Evolutionary conservation across 768 basidiomycete species (phyloP).

Genomic region (Infundibulicybe gibba): DNA sequence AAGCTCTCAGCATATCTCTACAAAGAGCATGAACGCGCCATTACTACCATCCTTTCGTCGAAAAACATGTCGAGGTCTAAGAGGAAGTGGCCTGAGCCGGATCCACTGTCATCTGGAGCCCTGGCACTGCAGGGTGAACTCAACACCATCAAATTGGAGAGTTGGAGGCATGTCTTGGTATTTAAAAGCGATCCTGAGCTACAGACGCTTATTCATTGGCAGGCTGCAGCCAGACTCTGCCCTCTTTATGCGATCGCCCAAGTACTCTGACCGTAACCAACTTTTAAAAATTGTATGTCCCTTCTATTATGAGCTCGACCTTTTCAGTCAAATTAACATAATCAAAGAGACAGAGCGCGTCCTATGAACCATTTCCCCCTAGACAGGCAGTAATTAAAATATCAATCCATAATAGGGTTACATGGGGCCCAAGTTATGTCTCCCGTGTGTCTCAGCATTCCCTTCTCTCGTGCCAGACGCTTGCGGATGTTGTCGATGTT

Average conservation of each 20-base stretch:
- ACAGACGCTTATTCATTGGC: constrained; percentile 3
- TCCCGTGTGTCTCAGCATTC: constrained; percentile 66
- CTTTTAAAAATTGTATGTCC: constrained; percentile 36
- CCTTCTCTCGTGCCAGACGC: constrained; percentile 66
- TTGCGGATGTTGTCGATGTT: constrained; percentile 54
- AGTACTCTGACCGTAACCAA: constrained; percentile 64
- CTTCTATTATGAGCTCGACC: not conserved
- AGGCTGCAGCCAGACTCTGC: constrained; percentile 44
- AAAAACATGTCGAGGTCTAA: constrained; percentile 26
- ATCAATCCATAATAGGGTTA: constrained; percentile 55
- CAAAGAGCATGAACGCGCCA: constrained; percentile 46
- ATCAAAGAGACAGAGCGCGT: constrained; percentile 19
- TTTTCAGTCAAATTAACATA: not conserved
- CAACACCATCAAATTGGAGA: constrained; percentile 47
- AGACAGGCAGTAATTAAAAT: constrained; percentile 48
- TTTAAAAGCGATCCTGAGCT: not conserved
- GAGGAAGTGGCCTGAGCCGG: constrained; percentile 33
- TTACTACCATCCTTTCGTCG: constrained; percentile 27
- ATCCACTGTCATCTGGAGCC: constrained; percentile 43
- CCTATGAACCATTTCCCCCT: constrained; percentile 14
- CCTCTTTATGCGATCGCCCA: constrained; percentile 60
- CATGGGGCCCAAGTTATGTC: constrained; percentile 59
- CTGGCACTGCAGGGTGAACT: constrained; percentile 44
- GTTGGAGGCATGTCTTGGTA: constrained; percentile 53
- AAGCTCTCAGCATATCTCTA: constrained; percentile 52